Base-by-base conservation (phyloP, 352 stramenopile genomes). In the Phytophthora kernoviae region DNA sequence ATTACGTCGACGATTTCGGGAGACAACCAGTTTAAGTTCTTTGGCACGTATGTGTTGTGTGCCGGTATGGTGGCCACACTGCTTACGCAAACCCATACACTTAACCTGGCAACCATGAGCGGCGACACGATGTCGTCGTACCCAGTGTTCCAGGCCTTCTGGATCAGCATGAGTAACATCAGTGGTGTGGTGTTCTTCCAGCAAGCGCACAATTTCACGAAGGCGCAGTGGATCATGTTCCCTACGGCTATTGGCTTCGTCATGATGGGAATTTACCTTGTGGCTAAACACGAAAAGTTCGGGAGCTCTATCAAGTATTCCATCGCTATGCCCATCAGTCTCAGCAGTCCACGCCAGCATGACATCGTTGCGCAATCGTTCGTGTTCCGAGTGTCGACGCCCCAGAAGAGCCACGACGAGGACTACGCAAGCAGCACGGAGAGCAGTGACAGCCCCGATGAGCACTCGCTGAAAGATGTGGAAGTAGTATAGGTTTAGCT, bases 301-400 rank as follows among this genome's bases (percentile, higher is more conserved):
- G 87, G 87, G 58, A 93, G 93, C 68, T 78, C 81, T 57, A 77
- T 95, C 71, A 95, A 95, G 75, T 95, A 95, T 72, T 90, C 82
- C 40, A 81, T 95, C 59, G 87, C 87, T 7, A 93, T 95, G 87
- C 87, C 87, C 24, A 90, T 95, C 65, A 92, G 79, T 37, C 71
- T 95, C 49, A 93, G 87, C 81, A 89, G 75, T 39, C 84, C 84
- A 15, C 82, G 84, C 10, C 84, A 95, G 62, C 82, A 93, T 58
- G 84, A 93, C 61, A 95, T 95, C 56, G 87, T 95, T 40, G 87
- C 87, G 22, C 87, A 95, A 70, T 95, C 87, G 50, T 95, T 95
- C 41, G 79, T 95, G 36, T 95, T 95, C 71, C 84, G 86, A 46
- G 87, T 93, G 52, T 77, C 83, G 15, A 93, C 84, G 17, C 87